Base-by-base conservation (phyloP, 257 asterid genomes). In the Phtheirospermum japonicum region DNA sequence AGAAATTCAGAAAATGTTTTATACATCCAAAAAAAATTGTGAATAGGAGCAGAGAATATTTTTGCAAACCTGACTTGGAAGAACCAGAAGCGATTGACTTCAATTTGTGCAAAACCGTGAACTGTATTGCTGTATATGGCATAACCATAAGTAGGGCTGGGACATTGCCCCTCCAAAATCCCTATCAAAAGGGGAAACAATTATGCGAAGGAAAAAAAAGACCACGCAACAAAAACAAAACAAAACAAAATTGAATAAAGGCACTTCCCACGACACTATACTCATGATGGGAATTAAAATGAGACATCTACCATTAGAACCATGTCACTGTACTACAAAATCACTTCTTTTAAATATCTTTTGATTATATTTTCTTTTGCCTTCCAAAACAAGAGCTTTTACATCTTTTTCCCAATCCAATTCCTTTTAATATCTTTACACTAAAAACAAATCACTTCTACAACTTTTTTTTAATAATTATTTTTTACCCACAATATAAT, bases 131-230 rank as follows among this genome's bases (percentile, higher is more conserved):
- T 17, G 96, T 88, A 67, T 91, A 91, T 17, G 96, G 96, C 98
- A 88, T 86, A 69, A 84, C 95, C 98, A 91, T 91, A 67, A 91
- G 88, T 72, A 91, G 75, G 59, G 96, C 98, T 4, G 96, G 98
- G 30, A 91, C 95, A 37, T 91, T 91, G 51, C 98, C 98, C 73
- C 98, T 82, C 98, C 98, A 91, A 74, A 88, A 91, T 4, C 96
- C 96, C 98, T 92, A 75, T 51, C 45, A 64, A 6, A 36, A 0
- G 1, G 42, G 11, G 11, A 36, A 36, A 36, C 2, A 74, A 36
- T 52, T 2, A 64, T 42, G 20, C 34, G 49, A 70, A 8, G 45
- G 43, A 69, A 50, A 7, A 30, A 56, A 71, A 54, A 39, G 31
- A 39, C 33, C 7, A 64, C 9, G 69, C 42, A 50, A 42, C 42